These are phyloP conservation scores for Myochromella boudieri DNA, from an alignment of 768 basidiomycete genomes.

Conservation along the genomic window DNA sequence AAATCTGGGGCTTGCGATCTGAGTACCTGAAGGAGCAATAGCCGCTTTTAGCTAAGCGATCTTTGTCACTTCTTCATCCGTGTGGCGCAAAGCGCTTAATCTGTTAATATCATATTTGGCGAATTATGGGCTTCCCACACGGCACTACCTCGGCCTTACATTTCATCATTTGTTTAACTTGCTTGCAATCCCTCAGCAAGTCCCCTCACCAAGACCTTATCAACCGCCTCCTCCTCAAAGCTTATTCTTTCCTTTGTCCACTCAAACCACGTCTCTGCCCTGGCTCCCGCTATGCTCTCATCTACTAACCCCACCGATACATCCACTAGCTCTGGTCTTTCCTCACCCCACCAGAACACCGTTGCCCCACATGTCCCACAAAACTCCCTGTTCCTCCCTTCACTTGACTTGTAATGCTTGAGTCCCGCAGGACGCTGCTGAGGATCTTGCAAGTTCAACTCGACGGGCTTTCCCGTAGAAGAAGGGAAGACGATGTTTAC, in stretches of 20 bases:
- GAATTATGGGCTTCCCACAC: not conserved
- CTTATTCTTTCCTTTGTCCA: conserved; percentile 20
- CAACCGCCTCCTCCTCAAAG: conserved; percentile 19
- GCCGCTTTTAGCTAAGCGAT: too few relatives aligned
- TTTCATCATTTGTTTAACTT: not conserved
- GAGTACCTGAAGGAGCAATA: too few relatives aligned
- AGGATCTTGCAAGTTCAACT: conserved; percentile 13
- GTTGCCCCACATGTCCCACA: conserved; percentile 31
- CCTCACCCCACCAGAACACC: conserved; percentile 26
- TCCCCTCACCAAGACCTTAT: conserved; percentile 10
- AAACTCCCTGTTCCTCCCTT: conserved; percentile 25
- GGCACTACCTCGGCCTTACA: not conserved
- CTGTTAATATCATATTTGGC: not conserved
- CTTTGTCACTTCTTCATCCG: too few relatives aligned
- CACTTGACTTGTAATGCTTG: conserved; percentile 22
- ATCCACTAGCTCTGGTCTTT: conserved; percentile 24
- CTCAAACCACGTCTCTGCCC: conserved; percentile 22
- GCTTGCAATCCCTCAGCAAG: conserved; percentile 13
- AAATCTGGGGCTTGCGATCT: not conserved
- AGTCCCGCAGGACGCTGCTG: conserved; percentile 20
- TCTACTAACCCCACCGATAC: conserved; percentile 22
- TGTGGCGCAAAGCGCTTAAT: too few relatives aligned
- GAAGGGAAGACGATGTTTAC: conserved; percentile 20
- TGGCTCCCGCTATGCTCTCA: conserved; percentile 12
- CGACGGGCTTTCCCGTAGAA: conserved; percentile 12